Conservation (phyloP, 2,329 filamentous ascomycete species). For the Arthrobotrys entomopaga region DNA sequence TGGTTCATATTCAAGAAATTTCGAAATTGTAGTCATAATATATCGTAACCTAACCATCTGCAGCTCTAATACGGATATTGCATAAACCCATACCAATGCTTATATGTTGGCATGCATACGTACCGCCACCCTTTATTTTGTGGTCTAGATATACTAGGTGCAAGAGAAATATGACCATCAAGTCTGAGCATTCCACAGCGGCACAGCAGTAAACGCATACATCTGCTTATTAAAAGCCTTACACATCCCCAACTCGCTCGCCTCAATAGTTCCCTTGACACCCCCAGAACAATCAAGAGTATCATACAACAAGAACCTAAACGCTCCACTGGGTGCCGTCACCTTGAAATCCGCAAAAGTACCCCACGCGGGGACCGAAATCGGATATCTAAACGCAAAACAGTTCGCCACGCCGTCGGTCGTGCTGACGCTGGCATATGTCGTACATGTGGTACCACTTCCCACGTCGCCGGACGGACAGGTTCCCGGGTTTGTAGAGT, state of each 20-base stretch:
- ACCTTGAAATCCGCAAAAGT: slow-evolving; percentile 32
- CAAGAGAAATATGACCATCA: background rate
- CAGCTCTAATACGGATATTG: no score
- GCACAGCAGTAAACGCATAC: slow-evolving; percentile 35
- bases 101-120: no score
- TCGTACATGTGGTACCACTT: slow-evolving; percentile 17
- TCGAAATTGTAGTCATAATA: no score
- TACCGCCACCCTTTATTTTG: no score
- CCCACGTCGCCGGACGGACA: slow-evolving; percentile 13
- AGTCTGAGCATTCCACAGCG: slow-evolving; percentile 46
- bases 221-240: slow-evolving; percentile 44
- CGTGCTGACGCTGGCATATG: slow-evolving; percentile 6
- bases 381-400: slow-evolving; percentile 39
- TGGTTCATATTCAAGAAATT: no score
- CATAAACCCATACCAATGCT: no score
- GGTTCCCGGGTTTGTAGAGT: slow-evolving; percentile 10
- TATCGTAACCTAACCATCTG: no score
- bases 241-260: slow-evolving; percentile 41
- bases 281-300: slow-evolving; percentile 36
- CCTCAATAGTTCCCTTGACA: slow-evolving; percentile 24
- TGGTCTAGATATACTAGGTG: no score
- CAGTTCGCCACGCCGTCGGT: slow-evolving; percentile 35
- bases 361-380: slow-evolving; percentile 29
- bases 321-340: slow-evolving; percentile 39
- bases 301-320: slow-evolving; percentile 40